Percentiles rank a stretch among this genome's conserved stretches.
These are phyloP conservation scores for Collybiopsis confluens DNA, from an alignment of 768 basidiomycete genomes.

Conservation along the genomic window DNA sequence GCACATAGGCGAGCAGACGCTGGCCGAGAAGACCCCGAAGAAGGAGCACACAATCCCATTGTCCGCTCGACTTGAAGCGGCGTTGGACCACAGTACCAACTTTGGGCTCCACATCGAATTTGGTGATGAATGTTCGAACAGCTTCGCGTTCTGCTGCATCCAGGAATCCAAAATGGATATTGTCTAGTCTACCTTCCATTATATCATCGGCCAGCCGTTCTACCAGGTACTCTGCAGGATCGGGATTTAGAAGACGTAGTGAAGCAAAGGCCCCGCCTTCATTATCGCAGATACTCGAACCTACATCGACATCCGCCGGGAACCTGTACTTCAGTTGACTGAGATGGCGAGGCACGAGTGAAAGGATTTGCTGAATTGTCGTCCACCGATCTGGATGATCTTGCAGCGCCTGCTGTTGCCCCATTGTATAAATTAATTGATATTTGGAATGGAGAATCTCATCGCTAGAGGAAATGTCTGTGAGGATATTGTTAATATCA, in stretches of 20 bases:
- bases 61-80: constrained; percentile 14
- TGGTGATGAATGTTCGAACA: constrained; percentile 21
- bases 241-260: constrained; percentile 14
- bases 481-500: too few relatives aligned
- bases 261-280: constrained; percentile 7
- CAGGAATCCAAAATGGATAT: constrained; percentile 15
- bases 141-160: constrained; percentile 14
- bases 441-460: constrained; percentile 44
- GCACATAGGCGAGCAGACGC: constrained; percentile 33
- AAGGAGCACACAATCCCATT: constrained; percentile 36
- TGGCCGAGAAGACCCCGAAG: constrained; percentile 40
- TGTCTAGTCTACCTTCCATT: constrained; percentile 12
- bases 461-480: too few relatives aligned
- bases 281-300: not conserved
- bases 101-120: not conserved
- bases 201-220: constrained; percentile 14
- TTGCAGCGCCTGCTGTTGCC: constrained; percentile 31
- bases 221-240: constrained; percentile 15
- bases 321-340: constrained; percentile 9
- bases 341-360: constrained; percentile 20
- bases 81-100: not conserved
- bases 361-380: constrained; percentile 32
- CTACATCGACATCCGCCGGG: constrained; percentile 19
- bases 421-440: constrained; percentile 45
- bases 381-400: constrained; percentile 40